A percentile compares a stretch with the other conserved stretches of the same genome.
phyloP scores from a whole-genome alignment of 1,284 basidiomycete genomes.

The Wallemia mellicola region DNA sequence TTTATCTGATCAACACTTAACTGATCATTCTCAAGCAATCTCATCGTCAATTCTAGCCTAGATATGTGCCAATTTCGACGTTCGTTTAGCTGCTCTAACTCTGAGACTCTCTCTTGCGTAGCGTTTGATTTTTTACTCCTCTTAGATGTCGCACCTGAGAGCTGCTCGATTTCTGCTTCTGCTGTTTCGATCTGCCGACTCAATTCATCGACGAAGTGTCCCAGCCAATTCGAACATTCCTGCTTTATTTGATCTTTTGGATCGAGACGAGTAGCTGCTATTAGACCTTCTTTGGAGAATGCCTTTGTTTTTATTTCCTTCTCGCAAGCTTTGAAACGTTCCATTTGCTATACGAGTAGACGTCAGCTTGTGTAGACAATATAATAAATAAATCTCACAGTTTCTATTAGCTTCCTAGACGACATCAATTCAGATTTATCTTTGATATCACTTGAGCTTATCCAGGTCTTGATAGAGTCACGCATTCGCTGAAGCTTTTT shows the following conservation, averaged over 20 bases:
- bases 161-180: constrained; percentile 81
- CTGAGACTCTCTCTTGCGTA: constrained; percentile 37
- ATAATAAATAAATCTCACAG: too few species aligned
- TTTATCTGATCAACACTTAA: constrained; percentile 51
- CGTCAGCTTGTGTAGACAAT: too few species aligned
- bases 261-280: constrained; percentile 74
- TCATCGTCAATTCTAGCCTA: constrained; percentile 70
- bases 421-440: constrained; percentile 84
- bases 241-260: constrained; percentile 90
- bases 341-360: constrained; percentile 99
- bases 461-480: constrained; percentile 99
- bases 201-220: constrained; percentile 65
- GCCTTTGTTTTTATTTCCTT: constrained; percentile 99
- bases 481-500: constrained; percentile 94
- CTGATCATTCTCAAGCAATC: constrained; percentile 80
- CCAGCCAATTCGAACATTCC: constrained; percentile 63
- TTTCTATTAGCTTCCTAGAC: constrained; percentile 85
- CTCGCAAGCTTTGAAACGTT: constrained; percentile 98
- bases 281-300: constrained; percentile 95
- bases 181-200: constrained; percentile 73
- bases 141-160: constrained; percentile 44
- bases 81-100: constrained; percentile 71
- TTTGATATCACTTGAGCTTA: constrained; percentile 94
- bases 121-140: constrained; percentile 34
- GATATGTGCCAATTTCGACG: constrained; percentile 84